These are phyloP conservation scores for Dioscorea cayenensis DNA, from an alignment of 116 monocot species.

Conservation along the genomic window DNA sequence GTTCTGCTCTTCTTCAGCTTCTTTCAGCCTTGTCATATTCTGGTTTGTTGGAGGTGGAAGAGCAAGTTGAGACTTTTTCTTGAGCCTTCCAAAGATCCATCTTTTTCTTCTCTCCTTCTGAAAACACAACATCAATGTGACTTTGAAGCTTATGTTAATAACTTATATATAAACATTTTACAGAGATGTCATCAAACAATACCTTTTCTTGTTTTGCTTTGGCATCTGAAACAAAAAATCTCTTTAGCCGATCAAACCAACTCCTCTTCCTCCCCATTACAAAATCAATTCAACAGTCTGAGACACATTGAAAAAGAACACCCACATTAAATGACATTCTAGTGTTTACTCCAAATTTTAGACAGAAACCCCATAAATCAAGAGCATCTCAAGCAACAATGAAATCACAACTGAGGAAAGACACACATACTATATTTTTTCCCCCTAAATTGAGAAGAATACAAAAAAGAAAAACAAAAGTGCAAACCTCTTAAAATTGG, in stretches of 20 bases:
- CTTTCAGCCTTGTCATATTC: conserved; percentile 24
- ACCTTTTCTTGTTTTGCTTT: conserved; percentile 59
- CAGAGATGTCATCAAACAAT: neutral
- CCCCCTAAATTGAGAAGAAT: too few relatives aligned
- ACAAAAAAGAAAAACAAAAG: too few relatives aligned
- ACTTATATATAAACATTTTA: too few relatives aligned
- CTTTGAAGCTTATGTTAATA: neutral
- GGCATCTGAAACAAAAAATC: conserved; percentile 29
- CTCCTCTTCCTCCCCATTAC: conserved; percentile 50
- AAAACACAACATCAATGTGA: neutral
- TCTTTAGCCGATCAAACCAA: conserved; percentile 58
- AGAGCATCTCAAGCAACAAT: too few relatives aligned
- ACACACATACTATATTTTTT: too few relatives aligned
- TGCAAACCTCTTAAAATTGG: too few relatives aligned
- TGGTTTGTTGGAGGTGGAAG: conserved; percentile 23
- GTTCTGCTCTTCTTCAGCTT: conserved; percentile 64
- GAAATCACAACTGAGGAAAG: too few relatives aligned
- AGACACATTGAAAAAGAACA: neutral
- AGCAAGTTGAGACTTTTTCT: conserved; percentile 24
- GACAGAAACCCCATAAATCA: too few relatives aligned
- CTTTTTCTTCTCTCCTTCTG: conserved; percentile 60
- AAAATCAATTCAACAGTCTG: neutral
- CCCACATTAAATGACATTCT: neutral
- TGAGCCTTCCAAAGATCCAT: conserved; percentile 59
- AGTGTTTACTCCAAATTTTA: neutral